phyloP scores from a whole-genome alignment of 148 eudicot genomes.

The Drosera capensis region DNA sequence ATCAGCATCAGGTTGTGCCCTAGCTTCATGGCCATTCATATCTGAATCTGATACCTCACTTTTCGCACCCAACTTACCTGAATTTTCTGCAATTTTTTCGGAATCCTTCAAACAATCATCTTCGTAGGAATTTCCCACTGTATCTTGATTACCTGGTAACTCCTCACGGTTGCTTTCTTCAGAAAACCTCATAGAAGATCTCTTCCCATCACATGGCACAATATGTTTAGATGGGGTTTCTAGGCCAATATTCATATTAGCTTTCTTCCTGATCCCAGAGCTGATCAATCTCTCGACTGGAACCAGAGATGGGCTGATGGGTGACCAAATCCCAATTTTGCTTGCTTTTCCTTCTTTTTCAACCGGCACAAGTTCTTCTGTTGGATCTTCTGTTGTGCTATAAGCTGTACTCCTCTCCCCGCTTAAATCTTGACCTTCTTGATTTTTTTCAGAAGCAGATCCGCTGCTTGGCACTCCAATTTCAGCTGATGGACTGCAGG shows the following conservation, averaged over 20 bases:
- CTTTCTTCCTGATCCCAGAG: slow-evolving; percentile 30
- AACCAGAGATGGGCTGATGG: slow-evolving; percentile 38
- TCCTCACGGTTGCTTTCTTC: slow-evolving; percentile 19
- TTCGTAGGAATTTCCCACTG: slow-evolving; percentile 2
- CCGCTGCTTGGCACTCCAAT: slow-evolving; percentile 9
- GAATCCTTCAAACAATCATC: slow-evolving; percentile 5
- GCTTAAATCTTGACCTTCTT: slow-evolving; percentile 30
- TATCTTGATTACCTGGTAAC: slow-evolving; percentile 16
- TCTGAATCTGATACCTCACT: too few species aligned
- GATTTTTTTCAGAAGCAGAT: slow-evolving; percentile 10
- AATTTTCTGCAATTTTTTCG: too few species aligned
- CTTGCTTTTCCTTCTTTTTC: slow-evolving; percentile 16
- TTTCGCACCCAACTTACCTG: too few species aligned
- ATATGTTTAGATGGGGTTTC: too few species aligned
- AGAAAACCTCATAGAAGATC: slow-evolving; percentile 13
- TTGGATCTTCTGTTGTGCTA: slow-evolving; percentile 16
- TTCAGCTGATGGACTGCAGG: slow-evolving; percentile 17
- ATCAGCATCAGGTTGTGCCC: background rate
- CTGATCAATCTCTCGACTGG: slow-evolving; percentile 49
- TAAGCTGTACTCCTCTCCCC: slow-evolving; percentile 18
- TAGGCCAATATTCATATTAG: slow-evolving; percentile 13
- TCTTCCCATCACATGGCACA: slow-evolving; percentile 22
- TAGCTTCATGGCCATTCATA: too few species aligned
- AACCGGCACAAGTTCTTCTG: slow-evolving; percentile 16
- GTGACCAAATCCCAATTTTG: slow-evolving; percentile 44